phyloP scores from a whole-genome alignment of 805 yeast species.

The Saturnispora diversa region DNA sequence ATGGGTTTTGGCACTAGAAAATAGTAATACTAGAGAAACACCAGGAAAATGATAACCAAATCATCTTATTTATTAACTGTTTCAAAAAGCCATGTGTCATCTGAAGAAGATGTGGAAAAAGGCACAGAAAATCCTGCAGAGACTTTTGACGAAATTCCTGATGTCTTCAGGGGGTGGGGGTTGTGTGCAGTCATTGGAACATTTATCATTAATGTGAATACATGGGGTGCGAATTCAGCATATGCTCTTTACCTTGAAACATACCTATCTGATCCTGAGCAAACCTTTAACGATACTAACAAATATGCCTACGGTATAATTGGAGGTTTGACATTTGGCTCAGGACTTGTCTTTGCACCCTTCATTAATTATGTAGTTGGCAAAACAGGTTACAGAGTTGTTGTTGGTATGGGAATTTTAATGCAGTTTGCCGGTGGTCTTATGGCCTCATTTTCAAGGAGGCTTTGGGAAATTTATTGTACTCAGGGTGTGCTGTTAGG shows the following conservation, averaged over 20 bases:
- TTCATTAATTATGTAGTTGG: conserved; percentile 40
- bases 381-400: conserved; percentile 33
- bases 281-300: conserved; percentile 47
- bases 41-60: too few species aligned
- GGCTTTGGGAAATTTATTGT: conserved; percentile 57
- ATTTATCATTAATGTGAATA: conserved; percentile 42
- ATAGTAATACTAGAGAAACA: too few species aligned
- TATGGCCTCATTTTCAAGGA: conserved; percentile 51
- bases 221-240: conserved; percentile 71
- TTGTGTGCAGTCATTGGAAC: conserved; percentile 39
- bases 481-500: conserved; percentile 65
- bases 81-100: neutral
- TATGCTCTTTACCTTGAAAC: conserved; percentile 56
- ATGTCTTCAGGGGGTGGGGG: conserved; percentile 67
- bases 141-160: conserved; percentile 34
- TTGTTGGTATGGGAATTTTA: conserved; percentile 40
- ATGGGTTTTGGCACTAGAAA: too few species aligned
- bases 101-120: neutral
- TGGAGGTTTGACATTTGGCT: conserved; percentile 60
- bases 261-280: conserved; percentile 42
- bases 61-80: too few species aligned
- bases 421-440: conserved; percentile 48
- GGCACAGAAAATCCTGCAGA: neutral
- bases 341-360: conserved; percentile 44
- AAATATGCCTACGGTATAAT: conserved; percentile 55